Evolutionary conservation across 2,329 filamentous ascomycete genomes (phyloP).

Genomic region (Claviceps maximensis): DNA sequence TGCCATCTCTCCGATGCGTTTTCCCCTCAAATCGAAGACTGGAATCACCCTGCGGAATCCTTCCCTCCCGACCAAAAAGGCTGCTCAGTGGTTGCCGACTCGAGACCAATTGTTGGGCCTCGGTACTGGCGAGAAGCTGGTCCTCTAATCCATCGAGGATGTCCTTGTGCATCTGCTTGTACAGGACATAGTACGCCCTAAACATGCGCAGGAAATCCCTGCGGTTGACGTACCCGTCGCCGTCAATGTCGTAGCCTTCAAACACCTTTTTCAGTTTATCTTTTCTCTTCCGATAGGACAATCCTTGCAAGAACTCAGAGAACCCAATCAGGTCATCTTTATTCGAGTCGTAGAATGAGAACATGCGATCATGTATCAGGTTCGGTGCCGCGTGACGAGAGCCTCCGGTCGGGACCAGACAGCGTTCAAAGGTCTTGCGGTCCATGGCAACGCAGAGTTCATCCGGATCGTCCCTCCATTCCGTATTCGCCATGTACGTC

Average conservation of each 20-base stretch:
- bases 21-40: constrained; percentile 51
- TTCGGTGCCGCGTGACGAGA: constrained; percentile 67
- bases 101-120: constrained; percentile 63
- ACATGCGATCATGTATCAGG: constrained; percentile 90
- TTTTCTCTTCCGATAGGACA: constrained; percentile 56
- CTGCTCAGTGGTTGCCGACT: constrained; percentile 65
- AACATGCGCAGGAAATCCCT: constrained; percentile 87
- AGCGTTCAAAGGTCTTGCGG: constrained; percentile 81
- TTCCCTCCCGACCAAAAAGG: constrained; percentile 58
- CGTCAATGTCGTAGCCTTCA: constrained; percentile 80
- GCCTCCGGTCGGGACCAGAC: constrained; percentile 76
- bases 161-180: constrained; percentile 79
- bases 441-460: constrained; percentile 75
- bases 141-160: constrained; percentile 67
- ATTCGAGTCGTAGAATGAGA: constrained; percentile 90
- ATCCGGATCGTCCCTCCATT: constrained; percentile 71
- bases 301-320: constrained; percentile 74
- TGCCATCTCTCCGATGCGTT: constrained; percentile 45
- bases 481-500: constrained; percentile 78
- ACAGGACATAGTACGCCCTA: constrained; percentile 80
- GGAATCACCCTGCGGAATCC: constrained; percentile 49
- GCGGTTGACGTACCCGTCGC: constrained; percentile 72
- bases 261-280: constrained; percentile 65
- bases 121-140: constrained; percentile 60
- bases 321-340: constrained; percentile 83